Percentiles rank a stretch among this genome's conserved stretches.
Conservation (phyloP, 2,329 filamentous ascomycete species). For the Golovinomyces cichoracearum region DNA sequence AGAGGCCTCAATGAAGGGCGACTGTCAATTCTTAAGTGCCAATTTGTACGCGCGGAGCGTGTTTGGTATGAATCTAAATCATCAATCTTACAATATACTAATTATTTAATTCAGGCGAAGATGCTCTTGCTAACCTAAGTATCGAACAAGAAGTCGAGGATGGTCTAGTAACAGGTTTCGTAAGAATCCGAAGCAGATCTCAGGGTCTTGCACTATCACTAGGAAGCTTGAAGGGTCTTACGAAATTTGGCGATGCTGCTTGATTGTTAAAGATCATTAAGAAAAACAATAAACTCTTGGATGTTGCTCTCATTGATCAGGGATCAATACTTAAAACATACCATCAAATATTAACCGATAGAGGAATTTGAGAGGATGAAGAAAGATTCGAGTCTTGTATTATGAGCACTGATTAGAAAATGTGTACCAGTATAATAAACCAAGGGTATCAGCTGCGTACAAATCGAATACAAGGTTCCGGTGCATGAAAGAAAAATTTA, state of each 20-base stretch:
- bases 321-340: too few species aligned
- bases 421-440: too few species aligned
- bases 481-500: too few species aligned
- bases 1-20: conserved; percentile 84
- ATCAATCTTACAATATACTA: conserved; percentile 7
- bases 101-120: conserved; percentile 43
- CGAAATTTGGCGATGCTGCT: conserved; percentile 34
- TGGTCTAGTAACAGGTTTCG: conserved; percentile 86
- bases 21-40: conserved; percentile 92
- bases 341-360: too few species aligned
- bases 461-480: too few species aligned
- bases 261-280: conserved; percentile 5
- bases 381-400: too few species aligned
- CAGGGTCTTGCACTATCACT: conserved; percentile 85
- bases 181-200: conserved; percentile 88
- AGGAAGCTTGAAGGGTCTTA: conserved; percentile 80
- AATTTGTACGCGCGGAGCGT: conserved; percentile 92
- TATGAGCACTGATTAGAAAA: too few species aligned
- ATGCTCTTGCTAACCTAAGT: conserved; percentile 86
- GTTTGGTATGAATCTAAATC: conserved; percentile 48
- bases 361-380: too few species aligned
- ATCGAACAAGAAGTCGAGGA: conserved; percentile 95
- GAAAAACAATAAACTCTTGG: too few species aligned
- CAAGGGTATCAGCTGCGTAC: too few species aligned
- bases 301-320: too few species aligned